A percentile compares a stretch with the other conserved stretches of the same genome.
Evolutionary conservation across 805 yeast genomes (phyloP).

Genomic region (Ogataea paraovalis): DNA sequence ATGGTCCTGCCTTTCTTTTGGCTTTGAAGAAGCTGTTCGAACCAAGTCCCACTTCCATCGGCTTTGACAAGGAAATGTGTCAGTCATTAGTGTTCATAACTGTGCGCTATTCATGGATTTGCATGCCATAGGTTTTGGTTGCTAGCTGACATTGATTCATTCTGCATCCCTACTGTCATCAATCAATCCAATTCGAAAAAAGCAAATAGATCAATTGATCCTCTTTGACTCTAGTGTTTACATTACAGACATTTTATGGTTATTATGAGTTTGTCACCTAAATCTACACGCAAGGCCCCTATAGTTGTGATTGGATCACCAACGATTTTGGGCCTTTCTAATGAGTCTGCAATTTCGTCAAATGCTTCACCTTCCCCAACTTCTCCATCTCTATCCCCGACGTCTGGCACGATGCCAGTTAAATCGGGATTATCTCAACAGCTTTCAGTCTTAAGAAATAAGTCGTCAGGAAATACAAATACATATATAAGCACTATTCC

Average conservation of each 20-base stretch:
- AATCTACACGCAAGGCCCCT: not conserved
- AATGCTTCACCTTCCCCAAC: not conserved
- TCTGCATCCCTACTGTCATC: too few species aligned
- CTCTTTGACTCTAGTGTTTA: too few species aligned
- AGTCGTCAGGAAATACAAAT: not conserved
- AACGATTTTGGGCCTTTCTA: not conserved
- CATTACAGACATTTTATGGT: not conserved
- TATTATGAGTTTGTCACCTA: not conserved
- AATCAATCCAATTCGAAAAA: too few species aligned
- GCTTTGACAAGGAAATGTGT: too few species aligned
- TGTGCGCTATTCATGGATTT: too few species aligned
- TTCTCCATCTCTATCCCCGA: not conserved
- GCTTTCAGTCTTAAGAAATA: constrained; percentile 11
- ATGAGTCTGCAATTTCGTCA: not conserved
- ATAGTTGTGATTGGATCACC: not conserved
- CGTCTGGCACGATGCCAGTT: constrained; percentile 5
- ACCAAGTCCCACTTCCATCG: too few species aligned
- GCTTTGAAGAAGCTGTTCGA: too few species aligned
- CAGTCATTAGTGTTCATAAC: too few species aligned
- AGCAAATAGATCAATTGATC: too few species aligned
- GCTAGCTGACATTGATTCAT: too few species aligned
- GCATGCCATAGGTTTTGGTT: too few species aligned
- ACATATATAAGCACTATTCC: not conserved
- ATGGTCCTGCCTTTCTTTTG: too few species aligned
- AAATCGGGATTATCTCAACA: constrained; percentile 11